Evolutionary conservation across 2,329 filamentous ascomycete genomes (phyloP), one percentile per base, ranked within the genome.

Genomic region (Tolypocladium sp.): DNA sequence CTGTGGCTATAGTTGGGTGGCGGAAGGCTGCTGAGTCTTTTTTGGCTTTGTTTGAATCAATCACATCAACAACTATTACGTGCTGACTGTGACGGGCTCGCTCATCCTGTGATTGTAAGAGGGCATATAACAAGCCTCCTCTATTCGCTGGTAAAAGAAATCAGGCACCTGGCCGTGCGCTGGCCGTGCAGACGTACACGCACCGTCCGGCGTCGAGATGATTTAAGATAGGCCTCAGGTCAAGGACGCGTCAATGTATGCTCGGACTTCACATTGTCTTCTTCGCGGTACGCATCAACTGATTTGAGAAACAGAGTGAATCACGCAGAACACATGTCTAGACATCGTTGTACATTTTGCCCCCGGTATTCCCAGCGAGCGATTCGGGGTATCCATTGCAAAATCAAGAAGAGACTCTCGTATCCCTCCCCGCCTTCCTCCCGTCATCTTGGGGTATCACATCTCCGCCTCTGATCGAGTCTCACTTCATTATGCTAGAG

Each of bases 331-430:
- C 20, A 15, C 37, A 38, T 12, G 17, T 58, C 38, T 55, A 58
- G 17, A 44, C 40, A 22, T 8, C 51, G 46, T 42, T 27, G 22
- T 55, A 38, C 59, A 58, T 22, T 46, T 17, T 57, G 54, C 54
- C 37, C 55, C 49, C 10, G 22, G n/a, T 35, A 52, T 20, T 56
- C 44, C 57, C 35, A 65, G 61, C 55, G 60, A 66, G 60, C 62
- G 63, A 63, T 55, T 59, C 44, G 59, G 64, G 64, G 63, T 66
- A 66, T 66, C 63, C 59, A 41, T 60, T 38, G 37, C 55, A 49
- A 56, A 27, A 59, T 57, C 56, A 58, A 59, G 59, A 41, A 56
- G 17, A 53, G 35, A 22, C 51, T 4, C 51, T 9, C 10, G 25
- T 20, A 30, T 30, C 27, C 22, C 22, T 9, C 17, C 35, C 13